Percentiles rank a stretch among this genome's conserved stretches.
Evolutionary conservation across 83 land plant species (phyloP).

Genomic region (Picea engelmannii): DNA sequence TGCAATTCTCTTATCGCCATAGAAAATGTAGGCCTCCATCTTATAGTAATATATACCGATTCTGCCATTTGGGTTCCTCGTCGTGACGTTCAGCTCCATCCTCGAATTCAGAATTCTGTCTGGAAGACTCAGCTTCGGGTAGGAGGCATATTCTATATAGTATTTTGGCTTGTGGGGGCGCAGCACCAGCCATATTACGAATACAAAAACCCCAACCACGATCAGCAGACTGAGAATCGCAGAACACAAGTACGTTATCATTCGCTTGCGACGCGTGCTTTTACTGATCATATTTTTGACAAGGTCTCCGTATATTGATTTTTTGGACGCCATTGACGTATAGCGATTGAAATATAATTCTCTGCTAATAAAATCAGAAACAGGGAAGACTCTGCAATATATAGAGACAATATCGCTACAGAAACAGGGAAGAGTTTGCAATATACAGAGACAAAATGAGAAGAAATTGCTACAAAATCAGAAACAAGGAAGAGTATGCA

Average conservation of each 20-base stretch:
- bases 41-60: slow-evolving; percentile 24
- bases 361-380: no score
- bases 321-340: not conserved
- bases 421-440: no score
- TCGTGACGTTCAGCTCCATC: slow-evolving; percentile 40
- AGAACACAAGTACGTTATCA: no score
- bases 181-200: not conserved
- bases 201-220: not conserved
- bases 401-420: no score
- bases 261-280: not conserved
- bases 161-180: slow-evolving; percentile 60
- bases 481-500: no score
- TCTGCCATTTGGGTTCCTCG: slow-evolving; percentile 45
- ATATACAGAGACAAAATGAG: no score
- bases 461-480: no score
- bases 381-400: no score
- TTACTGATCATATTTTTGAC: not conserved
- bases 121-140: not conserved
- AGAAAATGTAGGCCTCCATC: slow-evolving; percentile 32
- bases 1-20: slow-evolving; percentile 28
- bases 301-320: not conserved
- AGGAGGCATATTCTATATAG: slow-evolving; percentile 18
- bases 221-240: not conserved
- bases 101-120: slow-evolving; percentile 11
- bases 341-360: no score